These are phyloP conservation scores for Globisporangium barbulae DNA, from an alignment of 352 stramenopile genomes.

Conservation along the genomic window DNA sequence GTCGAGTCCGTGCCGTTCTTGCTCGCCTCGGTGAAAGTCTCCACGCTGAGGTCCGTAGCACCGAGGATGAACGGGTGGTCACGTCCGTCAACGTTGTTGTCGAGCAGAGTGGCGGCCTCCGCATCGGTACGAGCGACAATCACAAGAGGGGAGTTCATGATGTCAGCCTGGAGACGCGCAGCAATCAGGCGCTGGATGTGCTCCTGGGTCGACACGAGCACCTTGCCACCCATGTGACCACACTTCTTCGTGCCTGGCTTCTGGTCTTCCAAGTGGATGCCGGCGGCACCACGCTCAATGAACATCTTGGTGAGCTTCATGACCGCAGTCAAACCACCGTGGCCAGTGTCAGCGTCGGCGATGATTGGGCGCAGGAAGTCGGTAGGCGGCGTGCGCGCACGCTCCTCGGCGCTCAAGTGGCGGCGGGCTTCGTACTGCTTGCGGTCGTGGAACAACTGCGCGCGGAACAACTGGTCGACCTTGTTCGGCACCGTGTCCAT, in stretches of 20 bases:
- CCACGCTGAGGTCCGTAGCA: slow-evolving; percentile 88
- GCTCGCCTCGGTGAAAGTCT: slow-evolving; percentile 82
- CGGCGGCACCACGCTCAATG: slow-evolving; percentile 95
- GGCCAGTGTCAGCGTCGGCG: slow-evolving; percentile 97
- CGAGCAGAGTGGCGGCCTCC: slow-evolving; percentile 95
- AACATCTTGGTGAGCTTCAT: slow-evolving; percentile 99
- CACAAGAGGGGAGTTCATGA: slow-evolving; percentile 93
- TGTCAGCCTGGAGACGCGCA: slow-evolving; percentile 94
- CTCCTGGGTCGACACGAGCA: slow-evolving; percentile 96
- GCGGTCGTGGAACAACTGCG: slow-evolving; percentile 97
- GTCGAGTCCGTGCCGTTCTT: slow-evolving; percentile 58
- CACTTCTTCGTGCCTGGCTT: slow-evolving; percentile 99
- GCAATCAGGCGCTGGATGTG: slow-evolving; percentile 97
- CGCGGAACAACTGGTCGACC: slow-evolving; percentile 97
- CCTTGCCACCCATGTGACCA: slow-evolving; percentile 98
- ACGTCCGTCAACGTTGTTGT: slow-evolving; percentile 96
- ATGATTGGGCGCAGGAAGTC: slow-evolving; percentile 97
- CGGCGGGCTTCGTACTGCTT: slow-evolving; percentile 94
- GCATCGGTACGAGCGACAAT: slow-evolving; percentile 97
- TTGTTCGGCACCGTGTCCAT: slow-evolving; percentile 98
- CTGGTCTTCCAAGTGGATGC: slow-evolving; percentile 99
- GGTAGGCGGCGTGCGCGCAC: slow-evolving; percentile 74
- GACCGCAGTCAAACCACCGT: slow-evolving; percentile 94
- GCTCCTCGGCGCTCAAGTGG: slow-evolving; percentile 74
- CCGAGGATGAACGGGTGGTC: slow-evolving; percentile 98